Evolutionary conservation across 1,139 yeast species (phyloP).

Genomic region (Suhomyces maxii): DNA sequence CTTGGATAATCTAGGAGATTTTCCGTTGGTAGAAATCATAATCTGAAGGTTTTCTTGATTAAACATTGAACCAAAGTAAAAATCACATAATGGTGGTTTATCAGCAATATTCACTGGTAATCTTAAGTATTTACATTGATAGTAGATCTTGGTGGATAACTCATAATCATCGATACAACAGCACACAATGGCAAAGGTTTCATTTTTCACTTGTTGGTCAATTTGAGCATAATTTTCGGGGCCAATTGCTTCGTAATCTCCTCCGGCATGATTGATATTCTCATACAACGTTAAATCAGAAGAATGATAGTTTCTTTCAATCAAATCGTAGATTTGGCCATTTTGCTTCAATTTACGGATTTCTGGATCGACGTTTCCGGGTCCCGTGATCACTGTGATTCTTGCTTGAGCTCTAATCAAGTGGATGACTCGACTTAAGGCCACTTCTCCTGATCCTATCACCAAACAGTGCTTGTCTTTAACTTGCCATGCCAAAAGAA

Average conservation of each 20-base stretch:
- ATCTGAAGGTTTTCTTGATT: slow-evolving; percentile 76
- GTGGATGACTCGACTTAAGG: slow-evolving; percentile 66
- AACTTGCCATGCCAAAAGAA: slow-evolving; percentile 74
- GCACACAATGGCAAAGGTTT: slow-evolving; percentile 62
- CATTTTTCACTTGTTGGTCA: slow-evolving; percentile 32
- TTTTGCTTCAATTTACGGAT: slow-evolving; percentile 35
- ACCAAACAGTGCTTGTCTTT: slow-evolving; percentile 65
- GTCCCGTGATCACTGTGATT: slow-evolving; percentile 67
- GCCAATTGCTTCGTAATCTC: slow-evolving; percentile 22
- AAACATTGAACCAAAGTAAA: slow-evolving; percentile 80
- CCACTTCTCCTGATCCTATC: slow-evolving; percentile 84
- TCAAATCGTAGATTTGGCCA: slow-evolving; percentile 46
- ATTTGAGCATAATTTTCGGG: slow-evolving; percentile 33
- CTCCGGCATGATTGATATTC: slow-evolving; percentile 14
- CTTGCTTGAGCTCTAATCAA: slow-evolving; percentile 68
- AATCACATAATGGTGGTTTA: slow-evolving; percentile 79
- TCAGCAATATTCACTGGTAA: slow-evolving; percentile 84
- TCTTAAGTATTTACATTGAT: slow-evolving; percentile 52
- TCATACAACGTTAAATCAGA: slow-evolving; percentile 54
- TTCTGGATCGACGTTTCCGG: slow-evolving; percentile 41
- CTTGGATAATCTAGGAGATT: slow-evolving; percentile 73
- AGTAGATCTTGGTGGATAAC: slow-evolving; percentile 58
- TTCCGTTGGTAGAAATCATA: slow-evolving; percentile 83
- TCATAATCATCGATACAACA: slow-evolving; percentile 77
- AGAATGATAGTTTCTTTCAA: slow-evolving; percentile 41